A percentile compares a stretch with the other conserved stretches of the same genome.
Conservation (phyloP, 2,329 filamentous ascomycete species). For the Penicillium sp. region DNA sequence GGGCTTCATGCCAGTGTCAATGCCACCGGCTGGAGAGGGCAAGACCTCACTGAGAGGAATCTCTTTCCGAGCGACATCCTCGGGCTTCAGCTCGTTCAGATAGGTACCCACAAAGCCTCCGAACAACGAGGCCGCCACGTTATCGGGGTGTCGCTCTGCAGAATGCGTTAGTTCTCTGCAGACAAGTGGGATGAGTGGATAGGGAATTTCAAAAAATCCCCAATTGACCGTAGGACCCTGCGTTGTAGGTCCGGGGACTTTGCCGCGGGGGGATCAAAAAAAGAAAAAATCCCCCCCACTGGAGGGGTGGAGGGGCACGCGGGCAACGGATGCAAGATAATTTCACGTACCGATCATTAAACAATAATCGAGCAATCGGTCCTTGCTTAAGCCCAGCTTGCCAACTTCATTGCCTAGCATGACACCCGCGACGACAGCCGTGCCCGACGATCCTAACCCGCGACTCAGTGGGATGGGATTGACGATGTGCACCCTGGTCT, state of each 20-base stretch:
- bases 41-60: conserved; percentile 94
- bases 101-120: conserved; percentile 98
- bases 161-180: conserved; percentile 18
- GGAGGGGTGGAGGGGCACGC: background rate
- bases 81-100: conserved; percentile 85
- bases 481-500: conserved; percentile 91
- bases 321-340: background rate
- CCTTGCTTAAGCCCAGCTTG: conserved; percentile 73
- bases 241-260: background rate
- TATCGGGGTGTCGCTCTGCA: conserved; percentile 80
- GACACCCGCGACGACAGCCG: conserved; percentile 94
- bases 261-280: background rate
- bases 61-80: conserved; percentile 87
- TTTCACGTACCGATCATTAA: conserved; percentile 82
- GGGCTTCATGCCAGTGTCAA: conserved; percentile 84
- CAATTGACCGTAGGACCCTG: background rate
- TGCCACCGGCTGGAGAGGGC: conserved; percentile 83
- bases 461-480: conserved; percentile 94
- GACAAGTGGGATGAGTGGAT: too few relatives aligned
- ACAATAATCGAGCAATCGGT: conserved; percentile 90
- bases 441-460: conserved; percentile 91
- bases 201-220: background rate
- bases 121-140: conserved; percentile 91
- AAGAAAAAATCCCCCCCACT: too few relatives aligned
- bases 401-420: conserved; percentile 89